Base-by-base conservation (phyloP, 306 rosid genomes). In the Senna siamea region DNA sequence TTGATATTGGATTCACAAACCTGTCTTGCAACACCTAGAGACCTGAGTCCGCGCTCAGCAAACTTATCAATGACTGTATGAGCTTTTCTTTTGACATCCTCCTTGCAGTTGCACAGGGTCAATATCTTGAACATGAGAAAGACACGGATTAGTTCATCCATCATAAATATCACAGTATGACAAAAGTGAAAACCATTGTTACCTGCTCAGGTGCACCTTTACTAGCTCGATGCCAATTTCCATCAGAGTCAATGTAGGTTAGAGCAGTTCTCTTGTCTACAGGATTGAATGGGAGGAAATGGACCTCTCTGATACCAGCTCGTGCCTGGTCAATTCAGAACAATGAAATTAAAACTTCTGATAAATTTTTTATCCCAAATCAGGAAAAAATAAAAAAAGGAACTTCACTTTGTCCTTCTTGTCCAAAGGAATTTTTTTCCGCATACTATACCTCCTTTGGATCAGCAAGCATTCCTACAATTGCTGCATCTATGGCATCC, bases 151-250 rank as follows among this genome's bases (percentile, higher is more conserved):
- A 66, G 65, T 57, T 63, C 35, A 57, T 72, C 62, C 41, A 38
- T 64, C 38, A 54, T 0, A 41, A 79, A 50, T 61, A 67, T 51
- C 54, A 35, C 9, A 66, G 32, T 60, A 64, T 30, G 71, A 66
- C 40, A 47, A 67, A 37, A 62, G 78, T 19, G n/a, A 23, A 38
- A 75, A 28, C 37, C 26, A 66, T 55, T 9, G n/a, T 75, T 85
- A 95, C 99, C 99, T 95, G 99, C 83, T 95, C 99, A 61, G 99
- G 99, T 74, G 99, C 99, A 71, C 99, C 99, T 88, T 95, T 95
- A 83, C 99, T 92, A 71, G 95, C 72, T 5, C 99, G 78, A 73
- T 92, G 98, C 99, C 99, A 95, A 18, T 9, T 88, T 66, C 95
- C 99, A 81, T 87, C 85, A 11, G 88, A 79, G 76, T 95, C 99